Evolutionary conservation across 2,329 filamentous ascomycete species (phyloP).

Genomic region (Aspergillus novoparasiticus): DNA sequence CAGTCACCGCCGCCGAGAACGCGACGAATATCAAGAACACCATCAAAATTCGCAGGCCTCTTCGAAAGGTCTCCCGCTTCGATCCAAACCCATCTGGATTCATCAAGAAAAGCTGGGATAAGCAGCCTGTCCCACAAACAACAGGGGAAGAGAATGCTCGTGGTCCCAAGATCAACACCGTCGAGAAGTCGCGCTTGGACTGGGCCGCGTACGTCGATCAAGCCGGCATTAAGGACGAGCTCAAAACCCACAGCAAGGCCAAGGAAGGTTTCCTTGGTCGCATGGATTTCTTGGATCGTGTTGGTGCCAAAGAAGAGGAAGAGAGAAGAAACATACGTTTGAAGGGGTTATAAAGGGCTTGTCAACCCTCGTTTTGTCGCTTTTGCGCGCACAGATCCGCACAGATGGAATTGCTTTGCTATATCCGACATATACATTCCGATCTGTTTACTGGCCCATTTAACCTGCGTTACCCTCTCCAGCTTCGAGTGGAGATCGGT

Average conservation of each 20-base stretch:
- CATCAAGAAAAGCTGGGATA: constrained; percentile 49
- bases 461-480: neutral
- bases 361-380: neutral
- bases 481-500: neutral
- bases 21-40: constrained; percentile 17
- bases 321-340: constrained; percentile 56
- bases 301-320: constrained; percentile 59
- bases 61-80: constrained; percentile 48
- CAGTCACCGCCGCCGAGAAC: constrained; percentile 26
- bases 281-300: constrained; percentile 64
- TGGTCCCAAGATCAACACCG: constrained; percentile 65
- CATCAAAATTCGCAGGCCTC: constrained; percentile 39
- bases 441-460: neutral
- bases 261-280: constrained; percentile 63
- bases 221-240: constrained; percentile 62
- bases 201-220: constrained; percentile 67
- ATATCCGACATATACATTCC: neutral
- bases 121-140: constrained; percentile 31
- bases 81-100: constrained; percentile 48
- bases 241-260: constrained; percentile 63
- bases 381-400: neutral
- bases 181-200: constrained; percentile 67
- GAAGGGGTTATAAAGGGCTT: constrained; percentile 36
- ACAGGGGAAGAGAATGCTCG: constrained; percentile 37
- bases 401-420: neutral